Conservation (phyloP, 306 rosid genomes). For the Leucaena leucocephala region DNA sequence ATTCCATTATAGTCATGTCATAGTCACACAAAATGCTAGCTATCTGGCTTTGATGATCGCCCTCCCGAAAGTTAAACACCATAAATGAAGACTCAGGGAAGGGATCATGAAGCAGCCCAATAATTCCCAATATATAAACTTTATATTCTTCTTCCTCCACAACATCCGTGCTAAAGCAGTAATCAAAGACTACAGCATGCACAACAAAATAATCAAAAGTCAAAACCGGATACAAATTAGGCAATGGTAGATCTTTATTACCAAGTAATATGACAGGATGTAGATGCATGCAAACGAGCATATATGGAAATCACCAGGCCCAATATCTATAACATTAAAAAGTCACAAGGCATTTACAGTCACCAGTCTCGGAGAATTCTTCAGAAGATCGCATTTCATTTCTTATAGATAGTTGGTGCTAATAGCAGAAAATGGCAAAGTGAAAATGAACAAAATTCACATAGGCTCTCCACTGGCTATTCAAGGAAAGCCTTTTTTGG, state of each 20-base stretch:
- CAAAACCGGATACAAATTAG: conserved; percentile 22
- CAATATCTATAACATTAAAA: conserved; percentile 11
- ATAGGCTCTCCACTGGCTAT: background rate
- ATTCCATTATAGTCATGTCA: conserved; percentile 96
- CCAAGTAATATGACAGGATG: conserved; percentile 17
- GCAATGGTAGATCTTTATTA: conserved; percentile 17
- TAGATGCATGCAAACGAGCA: conserved; percentile 4
- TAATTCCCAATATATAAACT: conserved; percentile 76
- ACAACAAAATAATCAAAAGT: conserved; percentile 38
- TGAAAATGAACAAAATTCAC: background rate
- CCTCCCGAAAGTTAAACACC: conserved; percentile 97
- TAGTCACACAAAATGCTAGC: conserved; percentile 63
- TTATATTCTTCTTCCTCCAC: conserved; percentile 77
- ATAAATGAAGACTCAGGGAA: conserved; percentile 85
- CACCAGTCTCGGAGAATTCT: conserved; percentile 21
- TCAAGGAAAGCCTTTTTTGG: background rate
- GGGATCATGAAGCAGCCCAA: conserved; percentile 67
- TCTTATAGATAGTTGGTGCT: background rate
- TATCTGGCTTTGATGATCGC: conserved; percentile 77
- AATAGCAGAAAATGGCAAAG: conserved; percentile 9
- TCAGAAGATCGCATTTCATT: conserved; percentile 28
- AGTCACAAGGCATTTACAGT: conserved; percentile 12
- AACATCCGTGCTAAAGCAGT: conserved; percentile 86
- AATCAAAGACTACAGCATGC: conserved; percentile 77
- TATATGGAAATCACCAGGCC: conserved; percentile 12